phyloP scores from a whole-genome alignment of 352 stramenopile genomes.

The Elongisporangium prolatum region DNA sequence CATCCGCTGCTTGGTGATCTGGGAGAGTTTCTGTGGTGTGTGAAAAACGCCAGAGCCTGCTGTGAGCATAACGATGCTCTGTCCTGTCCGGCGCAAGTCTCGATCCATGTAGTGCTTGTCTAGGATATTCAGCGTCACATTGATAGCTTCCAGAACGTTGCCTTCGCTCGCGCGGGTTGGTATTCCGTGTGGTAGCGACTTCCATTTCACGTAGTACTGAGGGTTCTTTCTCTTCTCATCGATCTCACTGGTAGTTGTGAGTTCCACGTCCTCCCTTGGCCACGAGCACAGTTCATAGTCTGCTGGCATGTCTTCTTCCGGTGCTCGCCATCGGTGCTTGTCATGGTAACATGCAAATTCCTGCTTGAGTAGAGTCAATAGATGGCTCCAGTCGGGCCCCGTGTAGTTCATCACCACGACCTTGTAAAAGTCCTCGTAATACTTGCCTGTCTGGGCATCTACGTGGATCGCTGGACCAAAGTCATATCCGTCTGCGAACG shows the following conservation, averaged over 20 bases:
- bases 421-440: slow-evolving; percentile 84
- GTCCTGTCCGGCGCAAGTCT: slow-evolving; percentile 93
- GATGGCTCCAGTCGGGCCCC: slow-evolving; percentile 85
- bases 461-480: slow-evolving; percentile 62
- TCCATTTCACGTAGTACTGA: slow-evolving; percentile 47
- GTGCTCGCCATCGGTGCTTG: slow-evolving; percentile 54
- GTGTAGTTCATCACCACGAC: slow-evolving; percentile 86
- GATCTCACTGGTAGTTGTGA: neutral
- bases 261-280: slow-evolving; percentile 3
- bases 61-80: slow-evolving; percentile 95
- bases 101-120: slow-evolving; percentile 99
- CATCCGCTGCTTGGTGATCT: slow-evolving; percentile 98
- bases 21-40: slow-evolving; percentile 87
- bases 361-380: slow-evolving; percentile 90
- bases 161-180: slow-evolving; percentile 92
- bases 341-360: slow-evolving; percentile 93
- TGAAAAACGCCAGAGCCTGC: slow-evolving; percentile 96
- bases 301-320: slow-evolving; percentile 39
- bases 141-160: slow-evolving; percentile 98
- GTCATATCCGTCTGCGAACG: slow-evolving; percentile 19
- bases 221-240: neutral
- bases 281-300: slow-evolving; percentile 51
- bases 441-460: slow-evolving; percentile 38
- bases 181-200: slow-evolving; percentile 56
- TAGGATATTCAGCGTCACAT: slow-evolving; percentile 97